Conservation (phyloP, 2,329 filamentous ascomycete species). For the Colletotrichum chlorophyti region DNA sequence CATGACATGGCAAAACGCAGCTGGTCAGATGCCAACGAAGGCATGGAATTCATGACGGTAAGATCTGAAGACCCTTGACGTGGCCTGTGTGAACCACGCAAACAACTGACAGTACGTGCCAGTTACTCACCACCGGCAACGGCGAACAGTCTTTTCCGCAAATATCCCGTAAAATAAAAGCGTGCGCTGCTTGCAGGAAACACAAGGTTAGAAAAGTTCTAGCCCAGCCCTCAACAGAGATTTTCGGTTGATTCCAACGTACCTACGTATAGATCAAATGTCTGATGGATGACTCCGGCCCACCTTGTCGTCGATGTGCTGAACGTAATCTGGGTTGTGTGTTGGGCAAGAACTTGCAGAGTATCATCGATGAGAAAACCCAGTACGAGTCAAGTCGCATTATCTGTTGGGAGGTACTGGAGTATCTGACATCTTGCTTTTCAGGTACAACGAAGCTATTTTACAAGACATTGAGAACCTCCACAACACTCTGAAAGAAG, state of each 20-base stretch:
- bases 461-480: constrained; percentile 29
- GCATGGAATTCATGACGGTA: constrained; percentile 21
- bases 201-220: constrained; percentile 42
- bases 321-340: constrained; percentile 46
- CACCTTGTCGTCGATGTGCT: constrained; percentile 45
- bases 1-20: constrained; percentile 26
- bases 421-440: not conserved
- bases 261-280: constrained; percentile 52
- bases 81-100: not conserved
- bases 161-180: constrained; percentile 48
- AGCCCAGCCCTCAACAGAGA: too few relatives aligned
- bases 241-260: too few relatives aligned
- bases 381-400: constrained; percentile 36
- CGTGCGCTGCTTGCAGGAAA: constrained; percentile 47
- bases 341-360: constrained; percentile 49
- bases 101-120: not conserved
- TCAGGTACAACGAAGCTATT: constrained; percentile 25
- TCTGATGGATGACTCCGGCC: constrained; percentile 47
- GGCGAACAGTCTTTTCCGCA: constrained; percentile 35
- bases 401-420: constrained; percentile 18
- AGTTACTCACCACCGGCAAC: constrained; percentile 24
- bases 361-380: constrained; percentile 48
- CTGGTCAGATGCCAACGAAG: constrained; percentile 29
- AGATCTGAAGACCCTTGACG: not conserved
- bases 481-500: constrained; percentile 15